Evolutionary conservation across 2,329 filamentous ascomycete species (phyloP).

Genomic region (Penicillium oxalicum): DNA sequence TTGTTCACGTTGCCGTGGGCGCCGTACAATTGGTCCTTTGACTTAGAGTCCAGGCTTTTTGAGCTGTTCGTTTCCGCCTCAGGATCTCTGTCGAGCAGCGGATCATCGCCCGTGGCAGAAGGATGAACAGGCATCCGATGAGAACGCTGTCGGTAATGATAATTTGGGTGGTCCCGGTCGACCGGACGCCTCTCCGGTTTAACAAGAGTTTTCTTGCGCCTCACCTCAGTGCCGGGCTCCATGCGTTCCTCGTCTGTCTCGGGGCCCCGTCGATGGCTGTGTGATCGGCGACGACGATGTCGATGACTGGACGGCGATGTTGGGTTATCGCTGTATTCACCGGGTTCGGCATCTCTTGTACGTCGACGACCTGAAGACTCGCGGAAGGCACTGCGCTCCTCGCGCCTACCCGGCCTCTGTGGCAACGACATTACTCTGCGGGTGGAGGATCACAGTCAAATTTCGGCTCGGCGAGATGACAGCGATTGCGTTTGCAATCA

Average conservation of each 20-base stretch:
- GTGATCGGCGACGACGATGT: constrained; percentile 37
- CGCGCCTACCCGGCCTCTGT: constrained; percentile 58
- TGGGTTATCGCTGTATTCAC: constrained; percentile 38
- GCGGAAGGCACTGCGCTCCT: constrained; percentile 58
- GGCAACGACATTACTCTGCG: constrained; percentile 45
- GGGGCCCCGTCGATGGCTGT: constrained; percentile 42
- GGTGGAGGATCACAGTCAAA: background rate
- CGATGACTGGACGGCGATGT: constrained; percentile 35
- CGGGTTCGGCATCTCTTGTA: constrained; percentile 67
- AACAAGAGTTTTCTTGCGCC: constrained; percentile 80
- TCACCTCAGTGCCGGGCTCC: constrained; percentile 46
- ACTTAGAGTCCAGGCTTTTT: constrained; percentile 56
- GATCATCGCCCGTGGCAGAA: constrained; percentile 88
- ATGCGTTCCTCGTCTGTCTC: constrained; percentile 49
- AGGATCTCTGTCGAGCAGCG: constrained; percentile 66
- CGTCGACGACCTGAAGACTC: constrained; percentile 56
- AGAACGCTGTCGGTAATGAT: constrained; percentile 91
- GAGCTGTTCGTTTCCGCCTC: constrained; percentile 52
- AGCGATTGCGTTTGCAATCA: background rate
- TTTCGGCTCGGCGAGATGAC: background rate
- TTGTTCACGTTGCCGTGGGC: constrained; percentile 33
- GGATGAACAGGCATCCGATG: constrained; percentile 86
- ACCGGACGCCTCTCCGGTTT: constrained; percentile 82
- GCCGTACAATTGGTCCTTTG: constrained; percentile 32
- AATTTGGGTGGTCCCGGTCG: constrained; percentile 84